Conservation (phyloP, 495 filamentous ascomycete species). For the Aspergillus affinis region DNA sequence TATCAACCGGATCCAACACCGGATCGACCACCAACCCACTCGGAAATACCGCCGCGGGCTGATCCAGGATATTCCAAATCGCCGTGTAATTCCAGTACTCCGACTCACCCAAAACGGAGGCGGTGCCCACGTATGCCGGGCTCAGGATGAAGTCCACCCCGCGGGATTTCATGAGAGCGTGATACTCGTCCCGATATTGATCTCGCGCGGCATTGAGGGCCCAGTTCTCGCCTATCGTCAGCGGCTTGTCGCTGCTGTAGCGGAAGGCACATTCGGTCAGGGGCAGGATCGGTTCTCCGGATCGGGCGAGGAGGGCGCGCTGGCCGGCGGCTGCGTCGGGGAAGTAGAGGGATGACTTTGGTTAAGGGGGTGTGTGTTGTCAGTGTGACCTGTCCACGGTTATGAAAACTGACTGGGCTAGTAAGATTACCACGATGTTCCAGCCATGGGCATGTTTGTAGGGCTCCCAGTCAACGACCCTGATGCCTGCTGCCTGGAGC, state of each 20-base stretch:
- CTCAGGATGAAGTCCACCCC: conserved; percentile 70
- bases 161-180: conserved; percentile 56
- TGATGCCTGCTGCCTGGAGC: conserved; percentile 50
- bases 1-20: conserved; percentile 31
- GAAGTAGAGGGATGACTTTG: conserved; percentile 53
- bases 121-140: conserved; percentile 59
- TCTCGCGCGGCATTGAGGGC: conserved; percentile 51
- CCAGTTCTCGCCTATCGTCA: conserved; percentile 44
- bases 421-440: conserved; percentile 50
- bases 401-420: neutral
- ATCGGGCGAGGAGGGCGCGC: conserved; percentile 40
- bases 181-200: conserved; percentile 57
- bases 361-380: conserved; percentile 3
- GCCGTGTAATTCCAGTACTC: conserved; percentile 71
- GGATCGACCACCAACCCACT: conserved; percentile 45
- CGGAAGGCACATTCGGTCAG: conserved; percentile 57
- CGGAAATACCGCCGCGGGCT: conserved; percentile 60
- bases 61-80: conserved; percentile 74
- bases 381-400: neutral
- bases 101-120: conserved; percentile 57
- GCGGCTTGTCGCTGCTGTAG: conserved; percentile 46
- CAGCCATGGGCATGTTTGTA: conserved; percentile 62
- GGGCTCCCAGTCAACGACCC: conserved; percentile 65
- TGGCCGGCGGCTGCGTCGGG: conserved; percentile 51
- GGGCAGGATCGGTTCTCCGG: conserved; percentile 57